These are phyloP conservation scores for Epithele typhae DNA, from an alignment of 768 basidiomycete species.

Conservation along the genomic window DNA sequence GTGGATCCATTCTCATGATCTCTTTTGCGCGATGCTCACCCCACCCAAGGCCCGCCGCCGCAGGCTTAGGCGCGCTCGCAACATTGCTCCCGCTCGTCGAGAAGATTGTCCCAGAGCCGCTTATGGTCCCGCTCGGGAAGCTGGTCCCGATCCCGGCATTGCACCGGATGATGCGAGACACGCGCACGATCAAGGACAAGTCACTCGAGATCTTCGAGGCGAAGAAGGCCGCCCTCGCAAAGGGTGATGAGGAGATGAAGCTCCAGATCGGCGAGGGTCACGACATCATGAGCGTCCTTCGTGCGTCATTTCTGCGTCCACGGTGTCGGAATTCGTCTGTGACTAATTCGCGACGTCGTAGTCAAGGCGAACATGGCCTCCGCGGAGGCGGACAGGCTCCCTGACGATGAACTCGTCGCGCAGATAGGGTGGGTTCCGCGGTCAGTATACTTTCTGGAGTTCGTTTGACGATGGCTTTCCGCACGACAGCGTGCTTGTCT, in stretches of 20 bases:
- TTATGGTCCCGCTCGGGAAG: too few species aligned
- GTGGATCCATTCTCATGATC: neutral
- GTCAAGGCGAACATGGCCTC: slow-evolving; percentile 14
- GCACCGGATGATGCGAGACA: neutral
- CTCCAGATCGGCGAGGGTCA: slow-evolving; percentile 21
- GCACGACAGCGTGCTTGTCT: slow-evolving; percentile 10
- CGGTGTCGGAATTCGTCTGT: neutral
- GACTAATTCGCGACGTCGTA: neutral
- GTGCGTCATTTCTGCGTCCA: slow-evolving; percentile 9
- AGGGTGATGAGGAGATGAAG: slow-evolving; percentile 17
- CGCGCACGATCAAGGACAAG: slow-evolving; percentile 6
- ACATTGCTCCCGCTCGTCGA: too few species aligned
- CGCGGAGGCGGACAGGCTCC: slow-evolving; percentile 5
- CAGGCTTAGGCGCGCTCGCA: too few species aligned
- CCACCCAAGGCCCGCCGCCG: too few species aligned
- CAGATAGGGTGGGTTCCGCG: slow-evolving; percentile 24
- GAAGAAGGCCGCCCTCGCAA: slow-evolving; percentile 15
- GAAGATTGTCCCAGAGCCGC: too few species aligned
- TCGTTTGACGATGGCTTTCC: neutral
- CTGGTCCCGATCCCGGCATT: slow-evolving; percentile 17
- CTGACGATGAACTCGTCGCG: slow-evolving; percentile 30
- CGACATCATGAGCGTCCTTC: slow-evolving; percentile 24
- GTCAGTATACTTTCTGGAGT: neutral
- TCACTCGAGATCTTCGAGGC: slow-evolving; percentile 14
- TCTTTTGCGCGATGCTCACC: neutral